Evolutionary conservation across 257 asterid genomes (phyloP), one percentile per base, ranked within the genome.

Genomic region (Solanum sejunctum): DNA sequence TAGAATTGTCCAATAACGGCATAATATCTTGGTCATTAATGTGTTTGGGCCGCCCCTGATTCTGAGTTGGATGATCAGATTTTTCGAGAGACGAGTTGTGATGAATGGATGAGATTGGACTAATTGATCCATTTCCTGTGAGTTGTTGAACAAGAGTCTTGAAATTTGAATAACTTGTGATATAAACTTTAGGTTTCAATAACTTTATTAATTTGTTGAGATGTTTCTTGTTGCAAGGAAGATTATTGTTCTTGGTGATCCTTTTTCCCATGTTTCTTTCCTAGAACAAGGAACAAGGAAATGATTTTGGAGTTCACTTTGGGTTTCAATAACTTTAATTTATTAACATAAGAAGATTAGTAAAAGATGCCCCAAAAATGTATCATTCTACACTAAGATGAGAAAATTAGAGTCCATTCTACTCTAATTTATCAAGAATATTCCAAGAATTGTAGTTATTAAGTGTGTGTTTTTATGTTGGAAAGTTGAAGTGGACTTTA

Each of bases 101-200:
- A n/a, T 77, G 77, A 3, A 84, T 45, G 32, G 88, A 77, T 3
- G 84, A 45, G 45, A 60, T 55, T 3, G 90, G 78, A 26, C 83
- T 49, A 41, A 83, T 71, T 81, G 82, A 87, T 71, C 82, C 90
- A 69, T 90, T 90, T 0, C 94, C 92, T 0, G 93, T 89, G 43
- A 90, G 91, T 47, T 90, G 61, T 89, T 92, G 94, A 70, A 92
- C 94, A 23, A 92, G 92, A 13, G 49, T 82, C 89, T 90, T 90
- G 94, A 92, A 92, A 67, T 89, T 89, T 36, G 90, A 86, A 61
- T 90, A 70, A 55, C 86, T 86, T 2, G 90, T 90, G 84, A 90
- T 89, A 85, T 87, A 92, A 32, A 90, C 93, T 73, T 90, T 92
- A 10, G 93, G 94, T 17, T 80, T 66, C 87, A 92, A 45, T 45